Percentiles rank a stretch among this genome's conserved stretches.
phyloP scores from a whole-genome alignment of 129 eudicot species.

The Escallonia herrerae region DNA sequence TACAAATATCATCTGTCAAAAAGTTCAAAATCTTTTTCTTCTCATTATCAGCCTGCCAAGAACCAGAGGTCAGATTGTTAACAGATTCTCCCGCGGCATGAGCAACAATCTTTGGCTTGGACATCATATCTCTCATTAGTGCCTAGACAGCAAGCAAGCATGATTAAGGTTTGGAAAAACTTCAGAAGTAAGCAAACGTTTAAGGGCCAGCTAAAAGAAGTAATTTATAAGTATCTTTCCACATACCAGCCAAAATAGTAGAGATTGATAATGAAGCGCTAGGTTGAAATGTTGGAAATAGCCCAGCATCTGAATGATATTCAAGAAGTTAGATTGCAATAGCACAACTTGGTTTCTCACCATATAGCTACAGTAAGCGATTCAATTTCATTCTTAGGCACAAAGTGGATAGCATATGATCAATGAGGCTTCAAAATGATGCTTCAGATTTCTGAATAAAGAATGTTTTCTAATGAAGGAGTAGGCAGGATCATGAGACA shows the following conservation, averaged over 20 bases:
- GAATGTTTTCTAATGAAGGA: no score
- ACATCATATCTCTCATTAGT: slow-evolving; percentile 61
- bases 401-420: background rate
- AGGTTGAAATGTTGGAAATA: slow-evolving; percentile 82
- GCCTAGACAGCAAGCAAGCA: slow-evolving; percentile 37
- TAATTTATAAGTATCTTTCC: slow-evolving; percentile 9
- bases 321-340: slow-evolving; percentile 5
- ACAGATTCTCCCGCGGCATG: slow-evolving; percentile 32
- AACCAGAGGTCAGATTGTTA: slow-evolving; percentile 33
- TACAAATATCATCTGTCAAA: slow-evolving; percentile 66
- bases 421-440: no score
- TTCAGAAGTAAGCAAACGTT: slow-evolving; percentile 4
- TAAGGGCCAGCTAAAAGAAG: slow-evolving; percentile 10
- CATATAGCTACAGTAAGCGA: no score
- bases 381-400: background rate
- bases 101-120: slow-evolving; percentile 55
- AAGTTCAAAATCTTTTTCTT: slow-evolving; percentile 51
- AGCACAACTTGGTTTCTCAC: background rate
- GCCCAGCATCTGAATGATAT: slow-evolving; percentile 77
- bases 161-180: slow-evolving; percentile 7
- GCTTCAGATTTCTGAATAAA: background rate
- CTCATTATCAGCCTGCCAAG: slow-evolving; percentile 55
- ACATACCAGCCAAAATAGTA: slow-evolving; percentile 87
- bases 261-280: slow-evolving; percentile 76
- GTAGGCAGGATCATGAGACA: no score